Conservation (phyloP, 176 grass and related monocot genomes). For the Bothriochloa decipiens region DNA sequence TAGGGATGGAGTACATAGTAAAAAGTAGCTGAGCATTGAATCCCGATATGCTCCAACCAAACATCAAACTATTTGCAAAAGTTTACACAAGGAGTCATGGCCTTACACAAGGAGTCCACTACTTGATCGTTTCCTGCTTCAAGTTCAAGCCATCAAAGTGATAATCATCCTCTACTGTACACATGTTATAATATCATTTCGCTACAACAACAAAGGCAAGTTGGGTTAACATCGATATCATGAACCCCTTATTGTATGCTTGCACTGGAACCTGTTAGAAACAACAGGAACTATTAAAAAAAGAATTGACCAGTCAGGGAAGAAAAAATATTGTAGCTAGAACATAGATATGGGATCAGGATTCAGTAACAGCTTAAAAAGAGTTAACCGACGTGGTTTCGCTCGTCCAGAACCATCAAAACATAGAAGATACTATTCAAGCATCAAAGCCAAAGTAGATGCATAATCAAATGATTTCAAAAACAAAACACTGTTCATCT, state of each 20-base stretch:
- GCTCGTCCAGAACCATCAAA: neutral
- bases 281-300: neutral
- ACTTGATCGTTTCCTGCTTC: too few relatives aligned
- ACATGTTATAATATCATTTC: conserved; percentile 21
- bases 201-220: neutral
- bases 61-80: neutral
- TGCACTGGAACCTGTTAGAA: conserved; percentile 86
- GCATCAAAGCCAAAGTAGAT: neutral
- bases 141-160: too few relatives aligned
- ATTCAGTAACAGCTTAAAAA: conserved; percentile 19
- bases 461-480: neutral
- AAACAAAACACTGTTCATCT: neutral
- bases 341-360: conserved; percentile 7
- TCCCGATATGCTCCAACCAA: neutral
- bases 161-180: conserved; percentile 20
- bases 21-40: too few relatives aligned
- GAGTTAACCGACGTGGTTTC: neutral
- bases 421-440: conserved; percentile 16
- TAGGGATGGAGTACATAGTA: too few relatives aligned
- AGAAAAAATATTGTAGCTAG: neutral
- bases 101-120: neutral
- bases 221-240: conserved; percentile 25
- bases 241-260: conserved; percentile 72
- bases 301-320: neutral
- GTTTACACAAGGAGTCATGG: neutral